These are phyloP conservation scores for Heliocybe sulcata DNA, from an alignment of 1,284 basidiomycete genomes.

Conservation along the genomic window DNA sequence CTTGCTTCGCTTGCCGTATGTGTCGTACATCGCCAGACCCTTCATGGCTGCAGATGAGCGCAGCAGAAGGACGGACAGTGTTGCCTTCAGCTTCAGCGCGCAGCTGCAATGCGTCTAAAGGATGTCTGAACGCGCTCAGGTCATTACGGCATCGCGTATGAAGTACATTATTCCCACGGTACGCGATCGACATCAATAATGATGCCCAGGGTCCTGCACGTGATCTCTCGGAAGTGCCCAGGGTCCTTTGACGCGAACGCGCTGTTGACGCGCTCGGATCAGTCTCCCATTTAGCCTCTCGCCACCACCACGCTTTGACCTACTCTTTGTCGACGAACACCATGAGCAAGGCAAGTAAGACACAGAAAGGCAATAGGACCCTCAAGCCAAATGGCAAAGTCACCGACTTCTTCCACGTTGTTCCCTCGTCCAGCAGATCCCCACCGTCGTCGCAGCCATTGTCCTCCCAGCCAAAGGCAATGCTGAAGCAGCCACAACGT, in stretches of 20 bases:
- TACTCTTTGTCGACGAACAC: neutral
- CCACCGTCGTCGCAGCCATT: neutral
- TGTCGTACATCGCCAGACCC: neutral
- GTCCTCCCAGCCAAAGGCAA: neutral
- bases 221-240: neutral
- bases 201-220: neutral
- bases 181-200: neutral
- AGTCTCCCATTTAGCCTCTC: neutral
- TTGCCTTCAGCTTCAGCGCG: neutral
- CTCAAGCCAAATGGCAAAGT: neutral
- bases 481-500: neutral
- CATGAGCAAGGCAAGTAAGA: neutral
- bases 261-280: neutral
- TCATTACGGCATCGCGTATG: neutral
- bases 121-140: neutral
- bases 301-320: neutral
- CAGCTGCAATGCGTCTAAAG: neutral
- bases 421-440: neutral
- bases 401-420: conserved; percentile 1
- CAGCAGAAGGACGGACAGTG: neutral
- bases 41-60: neutral
- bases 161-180: neutral
- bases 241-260: neutral
- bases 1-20: neutral
- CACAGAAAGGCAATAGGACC: neutral